Base-by-base conservation (phyloP, 2,329 filamentous ascomycete species). In the Chaetomiaceae sp. region DNA sequence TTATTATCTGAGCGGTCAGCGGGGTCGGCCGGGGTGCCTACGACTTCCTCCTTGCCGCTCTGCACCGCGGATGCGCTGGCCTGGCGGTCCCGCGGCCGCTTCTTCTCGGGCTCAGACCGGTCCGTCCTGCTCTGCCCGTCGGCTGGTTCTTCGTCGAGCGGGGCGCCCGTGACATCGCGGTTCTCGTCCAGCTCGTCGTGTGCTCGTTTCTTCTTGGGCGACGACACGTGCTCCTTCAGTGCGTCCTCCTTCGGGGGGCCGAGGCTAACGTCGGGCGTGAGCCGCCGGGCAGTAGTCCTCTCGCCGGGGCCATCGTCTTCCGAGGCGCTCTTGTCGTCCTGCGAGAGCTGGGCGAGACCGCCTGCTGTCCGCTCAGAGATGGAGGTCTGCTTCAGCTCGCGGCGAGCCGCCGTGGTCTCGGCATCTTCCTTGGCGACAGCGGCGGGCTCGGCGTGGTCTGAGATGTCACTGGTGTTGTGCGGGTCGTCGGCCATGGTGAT, bases 151-250 rank as follows among this genome's bases (percentile, higher is more conserved):
- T 69, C 72, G 22, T 66, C 63, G 27, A 64, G 61, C 47, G 65
- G 61, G 37, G 63, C 64, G 45, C 62, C 60, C 45, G 49, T 45
- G 9, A 49, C 47, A 38, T 65, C 65, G 55, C 66, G 70, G 40
- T 66, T 63, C 38, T 73, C 68, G 22, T 81, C 79, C 14, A 80
- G 65, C 60, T 81, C 72, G 53, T 79, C 77, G 53, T 78, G 75
- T 22, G 71, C 74, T 53, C 80, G 72, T 68, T 83, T 84, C 71
- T 83, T 84, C 68, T 83, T 83, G 24, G 80, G 80, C 11, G 78
- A 83, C 17, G 72, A 68, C 36, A 79, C 59, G 47, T 73, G 68
- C 39, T 80, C 74, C 58, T 67, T 73, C 56, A 71, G 59, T 30
- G 66, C 62, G 42, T 72, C 64, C 40, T 63, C 61, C 27, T 62